Percentiles rank a stretch among this genome's conserved stretches.
phyloP scores from a whole-genome alignment of 2,329 filamentous ascomycete genomes.

The Podosphaera leucotricha region DNA sequence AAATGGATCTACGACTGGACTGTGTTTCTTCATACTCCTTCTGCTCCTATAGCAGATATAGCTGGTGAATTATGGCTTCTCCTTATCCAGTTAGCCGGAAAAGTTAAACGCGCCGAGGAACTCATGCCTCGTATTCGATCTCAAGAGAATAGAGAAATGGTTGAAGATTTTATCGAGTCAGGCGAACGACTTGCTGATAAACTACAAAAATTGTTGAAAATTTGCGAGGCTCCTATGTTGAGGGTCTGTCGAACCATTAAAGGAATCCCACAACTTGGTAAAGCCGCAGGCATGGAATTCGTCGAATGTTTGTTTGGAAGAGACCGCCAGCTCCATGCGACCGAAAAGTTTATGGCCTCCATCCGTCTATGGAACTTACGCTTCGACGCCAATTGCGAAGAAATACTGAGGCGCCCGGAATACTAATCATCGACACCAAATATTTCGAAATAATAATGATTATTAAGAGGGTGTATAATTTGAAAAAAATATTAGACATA shows the following conservation, averaged over 20 bases:
- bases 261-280: constrained; percentile 52
- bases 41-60: constrained; percentile 67
- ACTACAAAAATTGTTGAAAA: constrained; percentile 67
- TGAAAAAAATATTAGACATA: too few species aligned
- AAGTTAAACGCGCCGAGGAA: constrained; percentile 78
- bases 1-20: constrained; percentile 99
- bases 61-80: constrained; percentile 90
- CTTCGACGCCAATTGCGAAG: constrained; percentile 89
- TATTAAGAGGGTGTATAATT: background rate
- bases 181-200: constrained; percentile 71
- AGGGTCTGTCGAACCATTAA: constrained; percentile 58
- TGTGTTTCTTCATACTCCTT: constrained; percentile 64
- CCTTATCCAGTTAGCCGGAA: constrained; percentile 78
- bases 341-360: constrained; percentile 70
- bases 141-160: constrained; percentile 50
- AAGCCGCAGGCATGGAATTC: constrained; percentile 82
- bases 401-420: constrained; percentile 43
- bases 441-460: background rate
- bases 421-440: constrained; percentile 6
- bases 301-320: constrained; percentile 88
- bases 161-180: constrained; percentile 75
- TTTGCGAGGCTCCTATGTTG: constrained; percentile 89
- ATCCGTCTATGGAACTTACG: constrained; percentile 53
- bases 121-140: constrained; percentile 47
- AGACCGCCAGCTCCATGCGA: constrained; percentile 71